Evolutionary conservation across 2,329 filamentous ascomycete genomes (phyloP).

Genomic region (Pseudocercospora musae): DNA sequence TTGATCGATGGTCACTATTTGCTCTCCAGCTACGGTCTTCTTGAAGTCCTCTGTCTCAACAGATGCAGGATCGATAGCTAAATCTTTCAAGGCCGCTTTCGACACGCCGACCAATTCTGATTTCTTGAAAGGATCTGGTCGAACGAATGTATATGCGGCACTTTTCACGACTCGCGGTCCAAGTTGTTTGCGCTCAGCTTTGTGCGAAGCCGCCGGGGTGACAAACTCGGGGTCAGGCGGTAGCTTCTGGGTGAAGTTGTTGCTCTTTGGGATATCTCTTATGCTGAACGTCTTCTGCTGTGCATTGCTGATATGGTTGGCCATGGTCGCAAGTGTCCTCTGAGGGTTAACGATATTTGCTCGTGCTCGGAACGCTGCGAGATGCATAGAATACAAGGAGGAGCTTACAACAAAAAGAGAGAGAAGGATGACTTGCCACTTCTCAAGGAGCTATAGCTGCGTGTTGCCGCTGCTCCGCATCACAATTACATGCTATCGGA

Average conservation of each 20-base stretch:
- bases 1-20: constrained; percentile 72
- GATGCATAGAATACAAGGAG: constrained; percentile 24
- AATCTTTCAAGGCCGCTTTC: constrained; percentile 69
- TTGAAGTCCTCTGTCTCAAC: constrained; percentile 70
- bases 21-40: constrained; percentile 76
- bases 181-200: constrained; percentile 72
- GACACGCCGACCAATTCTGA: constrained; percentile 82
- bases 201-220: constrained; percentile 77
- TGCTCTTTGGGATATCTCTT: constrained; percentile 60
- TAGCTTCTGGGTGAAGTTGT: constrained; percentile 62
- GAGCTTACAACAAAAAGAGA: background rate
- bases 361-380: constrained; percentile 14
- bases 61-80: constrained; percentile 71
- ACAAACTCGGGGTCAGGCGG: constrained; percentile 75
- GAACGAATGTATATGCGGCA: constrained; percentile 86
- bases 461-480: background rate
- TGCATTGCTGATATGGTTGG: constrained; percentile 41
- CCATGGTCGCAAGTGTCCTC: constrained; percentile 42
- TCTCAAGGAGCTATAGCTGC: background rate
- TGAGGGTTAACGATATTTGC: constrained; percentile 17
- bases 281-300: constrained; percentile 38
- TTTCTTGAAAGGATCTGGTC: constrained; percentile 68
- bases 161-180: constrained; percentile 78
- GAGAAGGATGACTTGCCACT: background rate
- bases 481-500: background rate